Base-by-base conservation (phyloP, 345 rosid genomes). In the Noccaea caerulescens region DNA sequence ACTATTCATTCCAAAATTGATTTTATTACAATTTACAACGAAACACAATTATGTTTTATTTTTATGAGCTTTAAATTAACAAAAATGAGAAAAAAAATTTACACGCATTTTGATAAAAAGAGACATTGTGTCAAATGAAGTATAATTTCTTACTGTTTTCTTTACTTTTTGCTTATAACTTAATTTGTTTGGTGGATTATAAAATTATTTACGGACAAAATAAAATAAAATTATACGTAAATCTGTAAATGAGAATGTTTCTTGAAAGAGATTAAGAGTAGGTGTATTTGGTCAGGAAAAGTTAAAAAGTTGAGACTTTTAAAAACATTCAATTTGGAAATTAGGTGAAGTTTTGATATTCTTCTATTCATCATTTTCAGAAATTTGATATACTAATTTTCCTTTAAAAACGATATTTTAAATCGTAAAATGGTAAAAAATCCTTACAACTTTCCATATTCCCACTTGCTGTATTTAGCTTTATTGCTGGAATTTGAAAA, bases 281-380 rank as follows among this genome's bases (percentile, higher is more conserved):
- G 76, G 76, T 71, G 69, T 52, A 71, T 62, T 54, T 52, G 69
- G 76, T 61, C 27, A 11, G 61, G 12, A 42, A 62, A 45, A 1
- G 33, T 9, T 44, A 11, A 69, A 36, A 44, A 68, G 1, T 37
- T 7, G 7, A 9, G 37, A 47, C 12, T 37, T 58, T 13, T 27
- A 0, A 1, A 27, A 14, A 38, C 25, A 2, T 49, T 27, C n/a
- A 25, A 4, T 10, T 58, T 25, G 9, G 33, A 42, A 18, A 42
- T 55, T 41, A 30, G 27, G 8, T 43, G n/a, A 10, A 10, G 10
- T 4, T 20, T 42, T 7, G 2, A 52, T 10, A 39, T 30, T 13
- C 5, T 18, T 18, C 2, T 10, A 41, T 38, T 8, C 4, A 37
- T 25, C 18, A 30, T 54, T 14, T 38, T 11, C 25, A 23, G 49